phyloP scores from a whole-genome alignment of 805 yeast species.

The Schwanniomyces yamadae region DNA sequence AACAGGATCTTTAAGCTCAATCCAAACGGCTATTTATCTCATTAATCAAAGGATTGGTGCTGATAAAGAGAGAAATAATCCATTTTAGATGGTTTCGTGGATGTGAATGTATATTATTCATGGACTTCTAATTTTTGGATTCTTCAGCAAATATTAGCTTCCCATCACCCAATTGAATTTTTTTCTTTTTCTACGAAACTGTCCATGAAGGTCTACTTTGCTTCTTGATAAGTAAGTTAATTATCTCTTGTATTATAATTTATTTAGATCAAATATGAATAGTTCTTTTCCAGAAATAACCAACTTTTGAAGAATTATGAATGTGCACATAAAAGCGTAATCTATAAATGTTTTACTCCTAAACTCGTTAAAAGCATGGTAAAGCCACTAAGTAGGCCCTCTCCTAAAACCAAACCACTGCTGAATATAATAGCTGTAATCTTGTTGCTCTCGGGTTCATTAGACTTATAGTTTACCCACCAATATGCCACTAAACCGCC shows the following conservation, averaged over 20 bases:
- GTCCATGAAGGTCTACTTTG: too few relatives aligned
- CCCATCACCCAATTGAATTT: too few relatives aligned
- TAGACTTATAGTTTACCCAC: conserved; percentile 44
- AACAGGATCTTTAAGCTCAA: conserved; percentile 64
- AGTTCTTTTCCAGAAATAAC: too few relatives aligned
- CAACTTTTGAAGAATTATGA: too few relatives aligned
- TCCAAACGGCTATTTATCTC: conserved; percentile 69
- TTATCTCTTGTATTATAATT: too few relatives aligned
- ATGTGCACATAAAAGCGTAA: background rate
- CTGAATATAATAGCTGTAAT: conserved; percentile 84
- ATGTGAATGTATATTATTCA: too few relatives aligned
- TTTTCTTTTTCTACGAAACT: too few relatives aligned
- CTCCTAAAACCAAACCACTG: conserved; percentile 91
- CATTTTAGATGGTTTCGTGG: background rate
- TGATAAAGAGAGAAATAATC: conserved; percentile 52
- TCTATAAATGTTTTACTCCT: conserved; percentile 33
- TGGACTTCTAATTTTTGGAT: too few relatives aligned
- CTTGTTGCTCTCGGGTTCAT: conserved; percentile 43
- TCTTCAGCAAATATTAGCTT: too few relatives aligned
- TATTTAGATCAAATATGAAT: too few relatives aligned
- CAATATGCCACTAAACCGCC: conserved; percentile 74
- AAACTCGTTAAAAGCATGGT: conserved; percentile 76
- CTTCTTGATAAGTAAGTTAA: too few relatives aligned
- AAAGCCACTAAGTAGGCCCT: conserved; percentile 82
- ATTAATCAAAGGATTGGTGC: conserved; percentile 70